Evolutionary conservation across 495 filamentous ascomycete genomes (phyloP), one percentile per base, ranked within the genome.

Genomic region (Hyaloscypha hepaticicola): DNA sequence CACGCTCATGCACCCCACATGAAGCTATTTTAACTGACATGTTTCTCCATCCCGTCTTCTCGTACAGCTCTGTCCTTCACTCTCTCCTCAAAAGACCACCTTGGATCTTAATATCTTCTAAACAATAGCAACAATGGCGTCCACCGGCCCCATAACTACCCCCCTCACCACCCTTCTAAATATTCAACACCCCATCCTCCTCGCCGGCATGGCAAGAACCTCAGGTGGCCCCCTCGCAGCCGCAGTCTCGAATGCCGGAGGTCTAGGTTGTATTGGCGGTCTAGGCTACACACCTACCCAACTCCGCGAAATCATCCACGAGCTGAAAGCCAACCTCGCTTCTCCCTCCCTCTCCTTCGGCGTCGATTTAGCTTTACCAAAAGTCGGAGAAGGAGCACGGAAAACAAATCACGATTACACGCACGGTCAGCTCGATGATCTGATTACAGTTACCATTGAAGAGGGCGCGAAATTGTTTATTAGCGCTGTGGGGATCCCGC

Each of bases 341-440:
- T 77, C 81, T 62, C 85, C 86, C 3, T 76, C 77, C 24, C 84
- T 93, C 1, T 88, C 91, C 3, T 96, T 96, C 76, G 92, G 91
- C 69, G 87, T 96, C 58, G 92, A 96, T 73, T 86, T 96, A 7
- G 91, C 91, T 1, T 84, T 96, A 3, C 92, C 92, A 1, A 90
- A 94, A 74, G 80, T 96, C 63, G 92, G 92, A 61, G 90, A 90
- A 49, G 76, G 73, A 33, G 91, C 92, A 19, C 84, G 92, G 56
- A 88, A 87, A 70, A 96, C 92, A 6, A 96, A 96, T 78, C 90
- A 96, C 78, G 92, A 96, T 75, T 96, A 96, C 80, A 96, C 92
- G 0, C 78, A 85, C 70, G 92, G 92, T 27, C 86, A 89, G 69
- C 84, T 96, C 14, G 89, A 92, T 74, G 87, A 93, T 73, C 80